phyloP scores from a whole-genome alignment of 1,139 yeast species.

The Sporopachydermia cereana region DNA sequence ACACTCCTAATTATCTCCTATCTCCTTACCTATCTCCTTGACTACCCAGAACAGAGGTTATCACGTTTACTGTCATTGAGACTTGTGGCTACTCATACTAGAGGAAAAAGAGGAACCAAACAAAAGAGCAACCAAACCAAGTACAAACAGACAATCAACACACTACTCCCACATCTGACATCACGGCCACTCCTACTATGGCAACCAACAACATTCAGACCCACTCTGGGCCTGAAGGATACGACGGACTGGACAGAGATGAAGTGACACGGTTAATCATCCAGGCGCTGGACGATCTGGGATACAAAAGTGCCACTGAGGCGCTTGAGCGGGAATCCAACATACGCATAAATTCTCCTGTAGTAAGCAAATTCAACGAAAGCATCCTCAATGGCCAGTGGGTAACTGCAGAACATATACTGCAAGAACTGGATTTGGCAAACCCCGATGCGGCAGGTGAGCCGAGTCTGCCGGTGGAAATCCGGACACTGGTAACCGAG shows the following conservation, averaged over 20 bases:
- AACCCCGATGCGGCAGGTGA: constrained; percentile 13
- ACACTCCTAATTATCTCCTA: too few species aligned
- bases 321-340: constrained; percentile 32
- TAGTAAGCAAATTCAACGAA: constrained; percentile 29
- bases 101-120: too few species aligned
- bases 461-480: constrained; percentile 1
- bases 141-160: too few species aligned
- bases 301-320: constrained; percentile 30
- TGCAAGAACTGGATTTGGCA: constrained; percentile 22
- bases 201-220: too few species aligned
- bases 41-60: too few species aligned
- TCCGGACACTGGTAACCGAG: constrained; percentile 13
- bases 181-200: too few species aligned
- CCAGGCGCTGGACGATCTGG: constrained; percentile 38
- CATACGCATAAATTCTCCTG: constrained; percentile 22
- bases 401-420: constrained; percentile 27
- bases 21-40: too few species aligned
- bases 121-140: too few species aligned
- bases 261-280: constrained; percentile 39
- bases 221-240: too few species aligned
- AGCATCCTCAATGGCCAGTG: constrained; percentile 33
- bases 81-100: too few species aligned
- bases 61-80: too few species aligned
- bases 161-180: too few species aligned
- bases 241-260: constrained; percentile 22